phyloP scores from a whole-genome alignment of 768 basidiomycete species.

The Rhodotorula sphaerocarpa region DNA sequence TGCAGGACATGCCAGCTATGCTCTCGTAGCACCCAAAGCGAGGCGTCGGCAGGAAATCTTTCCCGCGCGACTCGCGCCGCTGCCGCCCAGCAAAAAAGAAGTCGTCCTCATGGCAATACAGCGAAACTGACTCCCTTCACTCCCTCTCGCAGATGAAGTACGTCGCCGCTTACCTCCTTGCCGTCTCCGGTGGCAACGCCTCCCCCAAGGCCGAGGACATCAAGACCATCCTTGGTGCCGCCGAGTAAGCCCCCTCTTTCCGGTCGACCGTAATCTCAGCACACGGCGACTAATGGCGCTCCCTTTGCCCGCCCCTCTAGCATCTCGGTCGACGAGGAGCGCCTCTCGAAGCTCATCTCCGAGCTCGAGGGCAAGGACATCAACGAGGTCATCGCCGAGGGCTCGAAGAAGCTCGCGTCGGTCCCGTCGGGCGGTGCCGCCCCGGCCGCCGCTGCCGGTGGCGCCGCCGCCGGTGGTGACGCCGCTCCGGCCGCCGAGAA shows the following conservation, averaged over 20 bases:
- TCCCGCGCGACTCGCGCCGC: too few relatives aligned
- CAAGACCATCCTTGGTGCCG: conserved; percentile 73
- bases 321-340: conserved; percentile 75
- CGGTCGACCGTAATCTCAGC: too few relatives aligned
- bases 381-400: conserved; percentile 84
- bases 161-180: conserved; percentile 66
- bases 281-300: neutral
- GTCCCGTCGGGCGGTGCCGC: conserved; percentile 84
- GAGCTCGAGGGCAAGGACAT: conserved; percentile 88
- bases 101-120: too few relatives aligned
- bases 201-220: conserved; percentile 77
- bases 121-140: too few relatives aligned
- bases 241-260: conserved; percentile 47
- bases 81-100: too few relatives aligned
- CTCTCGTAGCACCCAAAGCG: too few relatives aligned
- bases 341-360: conserved; percentile 70
- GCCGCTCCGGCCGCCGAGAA: conserved; percentile 74
- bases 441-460: conserved; percentile 50
- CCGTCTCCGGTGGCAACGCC: conserved; percentile 85
- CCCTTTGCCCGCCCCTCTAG: conserved; percentile 39
- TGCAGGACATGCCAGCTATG: too few relatives aligned
- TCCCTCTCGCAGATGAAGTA: conserved; percentile 28
- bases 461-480: conserved; percentile 53
- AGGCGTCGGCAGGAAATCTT: too few relatives aligned
- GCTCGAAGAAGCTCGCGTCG: conserved; percentile 86